Conservation (phyloP, 1,284 basidiomycete species). For the Puccinia coronata region DNA sequence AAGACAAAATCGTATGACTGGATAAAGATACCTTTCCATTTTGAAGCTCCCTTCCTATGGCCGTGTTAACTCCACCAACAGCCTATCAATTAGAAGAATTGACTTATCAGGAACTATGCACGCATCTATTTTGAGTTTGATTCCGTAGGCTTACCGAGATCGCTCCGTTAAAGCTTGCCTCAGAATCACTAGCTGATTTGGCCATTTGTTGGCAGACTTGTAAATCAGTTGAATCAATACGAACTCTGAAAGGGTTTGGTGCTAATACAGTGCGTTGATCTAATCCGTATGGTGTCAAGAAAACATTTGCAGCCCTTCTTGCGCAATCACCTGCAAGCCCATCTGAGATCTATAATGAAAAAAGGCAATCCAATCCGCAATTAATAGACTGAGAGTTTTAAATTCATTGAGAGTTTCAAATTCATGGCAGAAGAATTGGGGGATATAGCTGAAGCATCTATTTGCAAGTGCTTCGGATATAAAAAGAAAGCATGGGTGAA, state of each 20-base stretch:
- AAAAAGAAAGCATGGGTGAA: too few species aligned
- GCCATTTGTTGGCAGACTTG: background rate
- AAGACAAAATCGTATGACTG: background rate
- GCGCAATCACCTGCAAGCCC: background rate
- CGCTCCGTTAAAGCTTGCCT: background rate
- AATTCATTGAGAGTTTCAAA: too few species aligned
- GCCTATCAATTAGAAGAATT: background rate
- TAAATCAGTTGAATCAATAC: background rate
- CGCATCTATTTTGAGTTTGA: too few species aligned
- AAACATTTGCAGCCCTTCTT: background rate
- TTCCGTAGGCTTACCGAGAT: background rate
- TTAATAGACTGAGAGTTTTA: too few species aligned
- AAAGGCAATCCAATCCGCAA: too few species aligned
- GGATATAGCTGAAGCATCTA: too few species aligned
- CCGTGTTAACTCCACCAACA: background rate
- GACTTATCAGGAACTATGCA: too few species aligned
- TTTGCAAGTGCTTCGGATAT: too few species aligned
- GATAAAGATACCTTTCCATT: constrained; percentile 11
- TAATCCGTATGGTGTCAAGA: background rate
- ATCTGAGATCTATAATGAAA: background rate
- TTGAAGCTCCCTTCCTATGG: background rate
- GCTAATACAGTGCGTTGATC: background rate
- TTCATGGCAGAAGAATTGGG: too few species aligned
- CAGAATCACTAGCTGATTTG: background rate
- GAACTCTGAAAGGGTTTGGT: background rate